These are phyloP conservation scores for Trametes maxima DNA, from an alignment of 768 basidiomycete genomes.

Conservation along the genomic window DNA sequence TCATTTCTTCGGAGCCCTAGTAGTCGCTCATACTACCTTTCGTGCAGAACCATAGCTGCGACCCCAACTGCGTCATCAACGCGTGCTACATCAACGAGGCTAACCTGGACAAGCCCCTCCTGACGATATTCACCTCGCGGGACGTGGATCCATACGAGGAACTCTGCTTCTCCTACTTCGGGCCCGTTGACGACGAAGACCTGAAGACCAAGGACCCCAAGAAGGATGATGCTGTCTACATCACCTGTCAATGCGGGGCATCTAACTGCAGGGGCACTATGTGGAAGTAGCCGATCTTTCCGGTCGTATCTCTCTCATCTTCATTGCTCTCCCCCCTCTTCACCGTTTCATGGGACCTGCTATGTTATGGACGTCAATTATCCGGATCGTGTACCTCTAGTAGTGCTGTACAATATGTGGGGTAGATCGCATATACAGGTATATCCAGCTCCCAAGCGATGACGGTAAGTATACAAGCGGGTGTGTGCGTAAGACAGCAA, in stretches of 20 bases:
- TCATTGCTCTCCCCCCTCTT: not conserved
- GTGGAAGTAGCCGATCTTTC: constrained; percentile 29
- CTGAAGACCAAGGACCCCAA: constrained; percentile 2
- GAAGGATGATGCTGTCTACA: constrained; percentile 41
- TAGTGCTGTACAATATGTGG: not conserved
- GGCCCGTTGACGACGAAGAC: constrained; percentile 44
- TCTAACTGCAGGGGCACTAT: constrained; percentile 49
- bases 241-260: constrained; percentile 54
- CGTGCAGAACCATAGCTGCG: constrained; percentile 85
- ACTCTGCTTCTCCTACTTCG: constrained; percentile 76
- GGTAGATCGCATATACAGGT: not conserved
- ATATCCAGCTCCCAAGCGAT: not conserved
- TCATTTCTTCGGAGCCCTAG: constrained; percentile 5
- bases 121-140: constrained; percentile 65
- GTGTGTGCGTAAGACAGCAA: constrained; percentile 2
- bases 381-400: not conserved
- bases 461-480: not conserved
- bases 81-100: constrained; percentile 80
- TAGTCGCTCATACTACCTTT: not conserved
- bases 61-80: constrained; percentile 77
- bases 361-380: constrained; percentile 13
- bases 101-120: constrained; percentile 66
- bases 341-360: too few species aligned
- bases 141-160: constrained; percentile 71
- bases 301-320: not conserved